Evolutionary conservation across 108 stramenopile genomes (phyloP).

Genomic region (Phaeodactylum tricornutum): DNA sequence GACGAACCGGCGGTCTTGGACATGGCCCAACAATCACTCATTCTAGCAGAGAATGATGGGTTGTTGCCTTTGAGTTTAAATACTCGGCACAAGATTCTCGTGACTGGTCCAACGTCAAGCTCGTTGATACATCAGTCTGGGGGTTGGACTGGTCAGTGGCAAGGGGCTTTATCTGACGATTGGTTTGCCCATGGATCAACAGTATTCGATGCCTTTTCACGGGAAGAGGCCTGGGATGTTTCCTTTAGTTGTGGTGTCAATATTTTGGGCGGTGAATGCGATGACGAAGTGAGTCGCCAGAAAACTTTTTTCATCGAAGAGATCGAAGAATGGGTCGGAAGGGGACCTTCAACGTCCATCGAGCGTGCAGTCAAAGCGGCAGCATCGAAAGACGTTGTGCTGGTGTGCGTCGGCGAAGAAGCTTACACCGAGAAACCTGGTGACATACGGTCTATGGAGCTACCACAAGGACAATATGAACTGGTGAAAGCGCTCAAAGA

Average conservation of each 20-base stretch:
- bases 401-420: conserved; percentile 74
- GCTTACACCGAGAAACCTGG: conserved; percentile 80
- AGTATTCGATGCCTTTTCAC: conserved; percentile 19
- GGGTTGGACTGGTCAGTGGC: conserved; percentile 84
- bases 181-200: conserved; percentile 35
- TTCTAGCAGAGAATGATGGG: conserved; percentile 52
- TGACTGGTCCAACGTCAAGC: conserved; percentile 71
- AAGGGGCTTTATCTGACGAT: conserved; percentile 44
- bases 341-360: conserved; percentile 19
- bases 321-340: conserved; percentile 20
- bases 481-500: conserved; percentile 31
- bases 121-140: conserved; percentile 41
- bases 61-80: conserved; percentile 4
- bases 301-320: conserved; percentile 10
- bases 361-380: conserved; percentile 23
- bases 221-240: conserved; percentile 16
- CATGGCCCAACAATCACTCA: conserved; percentile 49
- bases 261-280: conserved; percentile 36
- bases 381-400: conserved; percentile 28
- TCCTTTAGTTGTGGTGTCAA: conserved; percentile 32
- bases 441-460: conserved; percentile 45
- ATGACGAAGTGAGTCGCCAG: no score
- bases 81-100: conserved; percentile 26
- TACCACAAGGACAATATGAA: conserved; percentile 53
- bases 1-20: conserved; percentile 36